Evolutionary conservation across 1,284 basidiomycete genomes (phyloP), one percentile per base, ranked within the genome.

Genomic region (Ustilago crameri): DNA sequence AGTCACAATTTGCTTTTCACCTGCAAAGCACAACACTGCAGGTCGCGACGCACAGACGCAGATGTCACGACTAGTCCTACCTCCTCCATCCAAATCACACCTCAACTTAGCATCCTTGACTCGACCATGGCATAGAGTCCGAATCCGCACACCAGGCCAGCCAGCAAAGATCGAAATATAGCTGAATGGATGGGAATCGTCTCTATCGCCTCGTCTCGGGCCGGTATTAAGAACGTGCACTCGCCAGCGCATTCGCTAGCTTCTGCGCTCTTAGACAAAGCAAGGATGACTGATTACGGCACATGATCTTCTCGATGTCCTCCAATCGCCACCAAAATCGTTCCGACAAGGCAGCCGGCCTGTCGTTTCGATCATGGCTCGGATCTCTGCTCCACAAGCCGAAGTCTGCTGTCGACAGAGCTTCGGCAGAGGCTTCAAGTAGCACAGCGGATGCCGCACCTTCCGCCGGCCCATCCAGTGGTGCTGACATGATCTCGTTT

Each of bases 401-500:
- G 14, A 58, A 61, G 26, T 30, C 49, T 4, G 17, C 27, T 32
- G 34, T 9, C 2, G 53, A 61, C 22, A 3, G 20, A 10, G 22
- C 7, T 10, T n/a, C 30, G 7, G 3, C 49, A 14, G 46, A 40
- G 1, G 9, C 49, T 5, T 61, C 64, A 9, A 34, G 43, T 4
- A 24, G 17, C 27, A 9, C 35, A 24, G 26, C 43, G 15, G 17
- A 22, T 15, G 17, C 15, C 20, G 45, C 49, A 5, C 30, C 46
- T n/a, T 17, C 43, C 0, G 26, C 14, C 20, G 30, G 30, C 30
- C 5, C 30, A 7, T 30, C 30, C 30, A 48, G 10, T 7, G 51
- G 50, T 3, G 32, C 60, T 8, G 56, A 72, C 38, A 67, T 72
- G 64, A 66, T 72, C 60, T 72, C 64, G 8, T 72, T 72, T 32